Percentiles rank a stretch among this genome's conserved stretches.
Conservation (phyloP, 768 basidiomycete species). For the Astraeus odoratus region DNA sequence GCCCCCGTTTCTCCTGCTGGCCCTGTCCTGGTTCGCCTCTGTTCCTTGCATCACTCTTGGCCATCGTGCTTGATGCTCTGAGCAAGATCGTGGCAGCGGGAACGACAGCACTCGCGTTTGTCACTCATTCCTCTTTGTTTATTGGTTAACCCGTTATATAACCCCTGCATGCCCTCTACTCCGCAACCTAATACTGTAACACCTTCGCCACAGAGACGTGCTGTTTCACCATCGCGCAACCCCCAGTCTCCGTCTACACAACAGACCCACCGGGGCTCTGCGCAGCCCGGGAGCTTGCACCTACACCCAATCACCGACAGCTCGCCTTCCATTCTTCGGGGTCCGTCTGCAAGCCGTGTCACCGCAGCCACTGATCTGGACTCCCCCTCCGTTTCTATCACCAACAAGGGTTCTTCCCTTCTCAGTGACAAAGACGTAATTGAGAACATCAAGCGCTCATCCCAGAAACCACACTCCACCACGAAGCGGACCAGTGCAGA, state of each 20-base stretch:
- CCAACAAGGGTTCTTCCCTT: slow-evolving; percentile 11
- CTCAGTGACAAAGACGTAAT: slow-evolving; percentile 18
- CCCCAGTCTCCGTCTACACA: slow-evolving; percentile 10
- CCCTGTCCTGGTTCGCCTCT: neutral
- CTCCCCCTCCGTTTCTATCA: slow-evolving; percentile 6
- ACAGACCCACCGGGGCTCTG: slow-evolving; percentile 9
- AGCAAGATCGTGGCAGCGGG: slow-evolving; percentile 3
- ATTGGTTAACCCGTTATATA: slow-evolving; percentile 11
- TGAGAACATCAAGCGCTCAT: slow-evolving; percentile 5
- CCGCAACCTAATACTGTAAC: slow-evolving; percentile 20
- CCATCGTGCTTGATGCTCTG: slow-evolving; percentile 11
- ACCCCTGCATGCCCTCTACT: slow-evolving; percentile 19
- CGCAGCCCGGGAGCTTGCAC: neutral
- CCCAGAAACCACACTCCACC: slow-evolving; percentile 15
- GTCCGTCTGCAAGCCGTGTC: slow-evolving; percentile 1
- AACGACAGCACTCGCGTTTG: slow-evolving; percentile 5
- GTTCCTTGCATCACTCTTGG: neutral
- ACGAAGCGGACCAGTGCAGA: slow-evolving; percentile 1
- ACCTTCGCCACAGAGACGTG: slow-evolving; percentile 8
- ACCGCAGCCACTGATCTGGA: slow-evolving; percentile 8
- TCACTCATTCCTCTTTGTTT: slow-evolving; percentile 23
- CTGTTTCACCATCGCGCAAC: slow-evolving; percentile 7
- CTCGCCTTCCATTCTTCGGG: neutral
- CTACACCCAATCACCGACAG: neutral
- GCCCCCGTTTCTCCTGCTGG: slow-evolving; percentile 1